phyloP scores from a whole-genome alignment of 768 basidiomycete genomes.

The Rhizopogon roseolus region DNA sequence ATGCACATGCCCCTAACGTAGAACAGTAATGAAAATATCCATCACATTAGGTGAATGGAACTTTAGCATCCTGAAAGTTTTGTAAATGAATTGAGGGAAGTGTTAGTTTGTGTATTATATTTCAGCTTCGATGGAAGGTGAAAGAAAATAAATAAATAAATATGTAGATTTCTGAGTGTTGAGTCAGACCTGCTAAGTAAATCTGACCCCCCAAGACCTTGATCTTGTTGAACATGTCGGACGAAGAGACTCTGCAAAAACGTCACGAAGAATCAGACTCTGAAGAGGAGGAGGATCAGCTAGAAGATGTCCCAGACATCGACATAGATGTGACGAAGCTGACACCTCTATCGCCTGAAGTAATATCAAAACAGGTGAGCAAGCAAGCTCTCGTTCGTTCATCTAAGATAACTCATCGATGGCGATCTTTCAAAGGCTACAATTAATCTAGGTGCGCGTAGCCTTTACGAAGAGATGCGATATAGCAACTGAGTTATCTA shows the following conservation, averaged over 20 bases:
- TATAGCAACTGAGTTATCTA: constrained; percentile 1
- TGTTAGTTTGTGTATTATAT: too few species aligned
- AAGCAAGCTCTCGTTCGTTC: background rate
- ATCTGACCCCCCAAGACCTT: background rate
- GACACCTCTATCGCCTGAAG: constrained; percentile 84
- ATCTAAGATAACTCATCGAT: background rate
- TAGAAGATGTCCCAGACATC: constrained; percentile 56
- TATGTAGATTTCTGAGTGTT: too few species aligned
- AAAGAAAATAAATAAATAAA: too few species aligned
- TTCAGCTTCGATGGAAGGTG: too few species aligned
- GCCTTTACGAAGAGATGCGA: background rate
- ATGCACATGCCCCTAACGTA: constrained; percentile 2
- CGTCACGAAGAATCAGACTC: constrained; percentile 65
- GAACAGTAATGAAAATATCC: background rate
- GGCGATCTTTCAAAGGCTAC: constrained; percentile 62
- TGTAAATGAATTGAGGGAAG: too few species aligned
- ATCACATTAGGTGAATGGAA: background rate
- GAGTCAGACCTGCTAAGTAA: background rate
- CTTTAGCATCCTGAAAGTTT: too few species aligned
- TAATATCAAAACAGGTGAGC: constrained; percentile 86
- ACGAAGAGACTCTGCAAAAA: constrained; percentile 65
- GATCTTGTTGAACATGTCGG: constrained; percentile 43
- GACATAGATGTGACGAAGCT: constrained; percentile 79
- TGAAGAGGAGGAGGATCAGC: constrained; percentile 56
- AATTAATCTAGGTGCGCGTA: constrained; percentile 74